Base-by-base conservation (phyloP, 768 basidiomycete genomes). In the Suillus weaverae region DNA sequence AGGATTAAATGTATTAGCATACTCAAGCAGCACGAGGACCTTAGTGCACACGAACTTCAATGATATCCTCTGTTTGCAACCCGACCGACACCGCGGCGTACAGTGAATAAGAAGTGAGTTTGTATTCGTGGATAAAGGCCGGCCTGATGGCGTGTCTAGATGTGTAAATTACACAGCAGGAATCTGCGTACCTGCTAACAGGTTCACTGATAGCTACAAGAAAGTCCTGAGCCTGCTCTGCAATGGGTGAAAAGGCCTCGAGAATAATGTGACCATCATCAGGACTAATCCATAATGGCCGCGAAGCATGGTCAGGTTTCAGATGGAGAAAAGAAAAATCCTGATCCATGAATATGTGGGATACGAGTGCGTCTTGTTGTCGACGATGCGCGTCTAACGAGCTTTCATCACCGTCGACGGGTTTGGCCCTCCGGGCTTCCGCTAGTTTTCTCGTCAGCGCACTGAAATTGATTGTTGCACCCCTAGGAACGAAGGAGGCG, bases 1-100 rank as follows among this genome's bases (percentile, higher is more conserved):
- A 13, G 33, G 20, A 54, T 54, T 62, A 46, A 63, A 39, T 53
- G 60, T 64, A 51, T 59, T 18, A 59, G 57, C 11, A 59, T 20
- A 59, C 39, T 41, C 26, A 20, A 59, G 18, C 57, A 11, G 22
- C 38, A 30, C 57, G 20, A 59, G 18, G 39, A 67, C 39, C 43
- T 60, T 30, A 38, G 56, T 62, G 53, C n/a, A 39, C 53, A 62
- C 50, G 62, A 64, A 98, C 97, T 83, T 96, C 95, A 77, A 99
- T 97, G 70, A 99, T 99, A 76, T 99, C 96, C 70, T 97, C 91
- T 10, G 97, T 99, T 75, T 99, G 94, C 35, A 99, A 81, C 35
- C 97, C 97, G 66, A 99, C 97, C 16, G 97, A 98, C 67, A 99
- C 97, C 59, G 97, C 97, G 66, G 97, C 97, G 77, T 99, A 99